These are phyloP conservation scores for Kurtzmaniella quercitrusa DNA, from an alignment of 1,139 yeast genomes.

Conservation along the genomic window DNA sequence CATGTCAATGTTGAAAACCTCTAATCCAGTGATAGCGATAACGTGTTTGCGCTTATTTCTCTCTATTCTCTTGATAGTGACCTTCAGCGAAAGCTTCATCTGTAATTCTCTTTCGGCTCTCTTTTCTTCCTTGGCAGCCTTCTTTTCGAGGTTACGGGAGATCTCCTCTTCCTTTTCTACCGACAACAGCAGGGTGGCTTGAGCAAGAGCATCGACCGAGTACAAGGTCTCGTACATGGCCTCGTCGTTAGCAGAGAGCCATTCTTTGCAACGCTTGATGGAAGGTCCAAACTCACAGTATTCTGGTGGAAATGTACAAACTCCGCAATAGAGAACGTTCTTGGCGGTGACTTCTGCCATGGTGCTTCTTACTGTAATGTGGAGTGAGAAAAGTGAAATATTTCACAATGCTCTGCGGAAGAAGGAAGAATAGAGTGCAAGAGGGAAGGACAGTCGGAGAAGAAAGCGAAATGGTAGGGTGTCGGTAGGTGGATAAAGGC, in stretches of 20 bases:
- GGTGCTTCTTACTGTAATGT: background rate
- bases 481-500: too few species aligned
- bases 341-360: conserved; percentile 42
- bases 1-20: conserved; percentile 82
- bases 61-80: conserved; percentile 79
- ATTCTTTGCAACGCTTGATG: conserved; percentile 75
- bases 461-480: too few species aligned
- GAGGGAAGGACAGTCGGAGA: too few species aligned
- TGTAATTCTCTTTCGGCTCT: conserved; percentile 82
- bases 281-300: conserved; percentile 91
- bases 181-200: conserved; percentile 52
- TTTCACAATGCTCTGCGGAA: background rate
- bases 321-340: conserved; percentile 66
- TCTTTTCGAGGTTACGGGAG: conserved; percentile 75
- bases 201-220: conserved; percentile 50
- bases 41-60: conserved; percentile 88
- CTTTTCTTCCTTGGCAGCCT: conserved; percentile 86
- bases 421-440: too few species aligned
- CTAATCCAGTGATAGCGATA: conserved; percentile 82
- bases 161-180: conserved; percentile 79
- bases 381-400: background rate
- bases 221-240: conserved; percentile 60
- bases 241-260: conserved; percentile 62
- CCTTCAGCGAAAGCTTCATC: conserved; percentile 74
- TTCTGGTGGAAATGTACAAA: conserved; percentile 87